Percentiles rank a stretch among this genome's conserved stretches.
These are phyloP conservation scores for Stereum hirsutum DNA, from an alignment of 1,284 basidiomycete species.

Conservation along the genomic window DNA sequence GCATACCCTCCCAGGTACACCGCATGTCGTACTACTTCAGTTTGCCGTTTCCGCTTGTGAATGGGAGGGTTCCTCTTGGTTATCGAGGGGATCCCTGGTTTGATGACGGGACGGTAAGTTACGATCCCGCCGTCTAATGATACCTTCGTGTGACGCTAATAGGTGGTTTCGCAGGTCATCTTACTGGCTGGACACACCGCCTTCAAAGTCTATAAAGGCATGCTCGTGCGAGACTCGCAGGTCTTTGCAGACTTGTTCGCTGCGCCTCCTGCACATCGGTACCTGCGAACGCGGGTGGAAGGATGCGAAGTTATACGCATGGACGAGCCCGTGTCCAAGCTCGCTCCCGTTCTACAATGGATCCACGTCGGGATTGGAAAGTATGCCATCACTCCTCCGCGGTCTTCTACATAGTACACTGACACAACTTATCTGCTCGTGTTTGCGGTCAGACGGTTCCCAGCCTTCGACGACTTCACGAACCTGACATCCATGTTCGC, in stretches of 20 bases:
- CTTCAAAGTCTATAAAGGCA: background rate
- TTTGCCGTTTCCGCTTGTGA: background rate
- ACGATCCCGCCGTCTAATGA: no score
- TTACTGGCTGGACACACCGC: background rate
- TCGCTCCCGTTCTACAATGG: background rate
- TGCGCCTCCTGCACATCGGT: no score
- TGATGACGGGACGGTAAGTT: slow-evolving; percentile 1
- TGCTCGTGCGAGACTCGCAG: background rate
- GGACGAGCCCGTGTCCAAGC: background rate
- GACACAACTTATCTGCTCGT: background rate
- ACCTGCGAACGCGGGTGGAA: no score
- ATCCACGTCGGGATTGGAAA: background rate
- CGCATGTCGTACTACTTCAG: no score
- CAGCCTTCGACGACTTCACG: background rate
- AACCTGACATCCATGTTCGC: background rate
- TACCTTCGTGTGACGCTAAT: no score
- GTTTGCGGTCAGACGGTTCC: background rate
- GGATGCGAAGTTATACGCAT: background rate
- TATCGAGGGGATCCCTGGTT: slow-evolving; percentile 2
- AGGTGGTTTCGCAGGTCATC: no score
- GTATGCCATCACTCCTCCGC: background rate
- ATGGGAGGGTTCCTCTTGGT: background rate
- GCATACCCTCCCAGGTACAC: no score
- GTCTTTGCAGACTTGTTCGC: no score
- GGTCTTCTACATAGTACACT: background rate